These are phyloP conservation scores for Epicoccum nigrum DNA, from an alignment of 2,329 filamentous ascomycete genomes.

Conservation along the genomic window DNA sequence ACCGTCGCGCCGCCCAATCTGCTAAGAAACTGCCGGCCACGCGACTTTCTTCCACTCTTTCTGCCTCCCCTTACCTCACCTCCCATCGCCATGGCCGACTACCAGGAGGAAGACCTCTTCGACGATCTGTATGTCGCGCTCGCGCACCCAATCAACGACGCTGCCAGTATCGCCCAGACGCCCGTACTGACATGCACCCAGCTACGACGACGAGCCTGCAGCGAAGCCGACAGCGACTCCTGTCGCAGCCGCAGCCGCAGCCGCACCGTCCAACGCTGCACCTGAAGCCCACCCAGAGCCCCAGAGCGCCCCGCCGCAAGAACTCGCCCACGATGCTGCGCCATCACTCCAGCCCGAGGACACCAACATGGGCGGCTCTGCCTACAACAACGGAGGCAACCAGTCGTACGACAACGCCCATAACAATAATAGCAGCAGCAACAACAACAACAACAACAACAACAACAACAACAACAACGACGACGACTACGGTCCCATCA, in stretches of 20 bases:
- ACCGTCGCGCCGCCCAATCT: neutral
- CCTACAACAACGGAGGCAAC: conserved; percentile 37
- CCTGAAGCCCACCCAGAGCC: conserved; percentile 31
- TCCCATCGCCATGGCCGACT: conserved; percentile 61
- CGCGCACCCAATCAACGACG: too few relatives aligned
- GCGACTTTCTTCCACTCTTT: too few relatives aligned
- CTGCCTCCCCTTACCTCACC: neutral
- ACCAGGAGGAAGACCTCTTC: conserved; percentile 88
- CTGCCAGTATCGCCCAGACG: too few relatives aligned
- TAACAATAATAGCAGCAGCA: too few relatives aligned
- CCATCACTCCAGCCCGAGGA: conserved; percentile 34
- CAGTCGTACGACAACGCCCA: conserved; percentile 40
- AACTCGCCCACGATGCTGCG: conserved; percentile 24
- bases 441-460: conserved; percentile 38
- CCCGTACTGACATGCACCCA: conserved; percentile 34
- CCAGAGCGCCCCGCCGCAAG: conserved; percentile 23
- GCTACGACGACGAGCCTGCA: conserved; percentile 50
- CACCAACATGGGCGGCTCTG: conserved; percentile 39
- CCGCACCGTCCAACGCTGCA: conserved; percentile 25
- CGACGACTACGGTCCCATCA: conserved; percentile 61
- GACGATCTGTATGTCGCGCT: conserved; percentile 78
- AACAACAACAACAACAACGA: conserved; percentile 44
- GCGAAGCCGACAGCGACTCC: conserved; percentile 36
- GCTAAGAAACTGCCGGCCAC: neutral
- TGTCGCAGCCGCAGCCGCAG: conserved; percentile 26